These are phyloP conservation scores for Trichoderma arundinaceum DNA, from an alignment of 2,329 filamentous ascomycete genomes.

Conservation along the genomic window DNA sequence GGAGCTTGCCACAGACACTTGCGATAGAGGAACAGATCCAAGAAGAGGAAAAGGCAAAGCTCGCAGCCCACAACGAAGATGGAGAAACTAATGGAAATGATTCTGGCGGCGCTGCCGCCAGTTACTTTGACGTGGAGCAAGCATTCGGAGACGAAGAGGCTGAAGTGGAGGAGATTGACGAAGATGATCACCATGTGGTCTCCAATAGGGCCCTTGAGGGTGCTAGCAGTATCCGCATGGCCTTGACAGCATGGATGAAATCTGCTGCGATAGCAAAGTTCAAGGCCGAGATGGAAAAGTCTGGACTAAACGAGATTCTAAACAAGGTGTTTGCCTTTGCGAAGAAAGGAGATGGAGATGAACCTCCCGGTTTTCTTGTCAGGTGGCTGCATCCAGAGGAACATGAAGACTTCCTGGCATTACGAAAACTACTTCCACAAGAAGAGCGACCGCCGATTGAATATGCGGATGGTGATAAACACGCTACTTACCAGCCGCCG, in stretches of 20 bases:
- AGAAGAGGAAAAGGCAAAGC: slow-evolving; percentile 55
- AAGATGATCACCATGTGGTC: slow-evolving; percentile 39
- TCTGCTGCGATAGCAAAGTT: slow-evolving; percentile 47
- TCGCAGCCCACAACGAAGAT: slow-evolving; percentile 38
- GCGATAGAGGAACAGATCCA: slow-evolving; percentile 59
- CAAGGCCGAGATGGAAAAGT: slow-evolving; percentile 37
- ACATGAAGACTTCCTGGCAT: slow-evolving; percentile 72
- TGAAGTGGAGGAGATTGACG: slow-evolving; percentile 37
- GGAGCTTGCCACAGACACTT: slow-evolving; percentile 78
- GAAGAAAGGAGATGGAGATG: slow-evolving; percentile 38
- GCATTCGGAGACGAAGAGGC: slow-evolving; percentile 45
- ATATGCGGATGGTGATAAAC: slow-evolving; percentile 60
- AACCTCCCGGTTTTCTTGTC: slow-evolving; percentile 58
- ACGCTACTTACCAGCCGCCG: slow-evolving; percentile 72
- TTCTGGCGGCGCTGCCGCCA: slow-evolving; percentile 41
- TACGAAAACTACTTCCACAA: slow-evolving; percentile 72
- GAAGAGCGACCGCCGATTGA: slow-evolving; percentile 51
- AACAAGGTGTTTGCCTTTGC: slow-evolving; percentile 40
- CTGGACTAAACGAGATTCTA: slow-evolving; percentile 40
- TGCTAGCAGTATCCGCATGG: slow-evolving; percentile 43
- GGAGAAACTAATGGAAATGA: slow-evolving; percentile 36
- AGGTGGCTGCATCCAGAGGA: slow-evolving; percentile 80
- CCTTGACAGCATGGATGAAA: slow-evolving; percentile 45
- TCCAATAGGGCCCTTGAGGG: slow-evolving; percentile 48
- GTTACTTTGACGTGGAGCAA: slow-evolving; percentile 46